Conservation (phyloP, 345 rosid genomes). For the Citrus mangshanensis region DNA sequence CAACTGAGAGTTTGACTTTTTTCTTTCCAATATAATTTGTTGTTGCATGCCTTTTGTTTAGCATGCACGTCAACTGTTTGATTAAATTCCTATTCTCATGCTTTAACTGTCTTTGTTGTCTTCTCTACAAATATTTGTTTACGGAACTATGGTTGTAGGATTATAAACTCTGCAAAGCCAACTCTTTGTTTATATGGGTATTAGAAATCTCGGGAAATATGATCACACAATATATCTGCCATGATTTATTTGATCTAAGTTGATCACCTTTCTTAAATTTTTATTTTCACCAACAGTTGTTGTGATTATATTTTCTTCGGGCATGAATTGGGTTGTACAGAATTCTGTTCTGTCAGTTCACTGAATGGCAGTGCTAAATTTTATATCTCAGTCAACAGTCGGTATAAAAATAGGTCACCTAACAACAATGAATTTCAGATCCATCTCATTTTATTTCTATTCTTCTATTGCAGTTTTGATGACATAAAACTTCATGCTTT, state of each 20-base stretch:
- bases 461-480: not conserved
- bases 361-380: not conserved
- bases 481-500: not conserved
- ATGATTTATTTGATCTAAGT: not conserved
- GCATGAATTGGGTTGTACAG: not conserved
- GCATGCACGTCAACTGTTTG: not conserved
- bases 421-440: not conserved
- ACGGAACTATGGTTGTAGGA: not conserved
- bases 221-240: not conserved
- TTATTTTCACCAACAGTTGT: not conserved
- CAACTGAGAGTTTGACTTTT: not conserved
- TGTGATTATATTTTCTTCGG: not conserved
- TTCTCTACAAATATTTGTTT: not conserved
- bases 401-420: not conserved
- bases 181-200: not conserved
- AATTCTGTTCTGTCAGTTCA: not conserved
- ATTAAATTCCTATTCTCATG: not conserved
- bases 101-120: not conserved
- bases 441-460: not conserved
- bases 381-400: not conserved
- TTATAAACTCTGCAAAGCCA: not conserved
- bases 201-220: not conserved
- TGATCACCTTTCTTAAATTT: not conserved
- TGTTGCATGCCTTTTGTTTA: not conserved
- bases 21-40: not conserved